phyloP scores from a whole-genome alignment of 305 asterid genomes.

The Coffea humblotiana region DNA sequence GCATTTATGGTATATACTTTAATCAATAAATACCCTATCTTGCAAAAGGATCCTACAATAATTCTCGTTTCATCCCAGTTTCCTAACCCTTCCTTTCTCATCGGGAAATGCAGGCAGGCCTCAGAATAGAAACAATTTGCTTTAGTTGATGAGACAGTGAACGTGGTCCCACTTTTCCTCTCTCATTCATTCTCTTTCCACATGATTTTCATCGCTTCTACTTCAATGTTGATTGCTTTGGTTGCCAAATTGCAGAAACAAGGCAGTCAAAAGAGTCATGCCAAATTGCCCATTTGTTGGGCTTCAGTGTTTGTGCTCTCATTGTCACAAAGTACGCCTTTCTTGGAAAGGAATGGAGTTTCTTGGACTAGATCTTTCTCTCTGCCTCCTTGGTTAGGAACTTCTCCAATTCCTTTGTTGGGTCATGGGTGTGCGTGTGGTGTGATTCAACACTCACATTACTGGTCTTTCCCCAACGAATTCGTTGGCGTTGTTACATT shows the following conservation, averaged over 20 bases:
- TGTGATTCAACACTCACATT: neutral
- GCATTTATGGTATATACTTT: slow-evolving; percentile 22
- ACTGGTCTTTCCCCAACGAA: neutral
- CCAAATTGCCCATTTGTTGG: slow-evolving; percentile 21
- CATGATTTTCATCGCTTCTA: slow-evolving; percentile 29
- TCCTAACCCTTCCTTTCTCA: slow-evolving; percentile 39
- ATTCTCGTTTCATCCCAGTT: slow-evolving; percentile 11
- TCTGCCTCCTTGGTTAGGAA: neutral
- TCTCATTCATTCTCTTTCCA: slow-evolving; percentile 16
- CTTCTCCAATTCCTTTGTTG: slow-evolving; percentile 6
- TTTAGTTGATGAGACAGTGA: neutral
- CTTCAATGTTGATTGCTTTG: slow-evolving; percentile 2
- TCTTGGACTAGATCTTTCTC: slow-evolving; percentile 9
- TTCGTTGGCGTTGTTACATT: neutral
- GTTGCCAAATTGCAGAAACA: slow-evolving; percentile 23
- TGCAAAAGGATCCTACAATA: neutral
- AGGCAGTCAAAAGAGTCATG: slow-evolving; percentile 14
- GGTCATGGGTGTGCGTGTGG: neutral
- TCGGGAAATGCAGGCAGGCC: slow-evolving; percentile 43
- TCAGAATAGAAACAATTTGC: slow-evolving; percentile 11
- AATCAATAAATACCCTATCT: slow-evolving; percentile 1
- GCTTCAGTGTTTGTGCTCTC: slow-evolving; percentile 23
- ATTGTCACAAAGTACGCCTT: slow-evolving; percentile 19
- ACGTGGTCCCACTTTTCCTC: slow-evolving; percentile 14
- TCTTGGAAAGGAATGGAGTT: slow-evolving; percentile 15